Evolutionary conservation across 352 stramenopile species (phyloP).

Genomic region (Globisporangium paroecandrum): DNA sequence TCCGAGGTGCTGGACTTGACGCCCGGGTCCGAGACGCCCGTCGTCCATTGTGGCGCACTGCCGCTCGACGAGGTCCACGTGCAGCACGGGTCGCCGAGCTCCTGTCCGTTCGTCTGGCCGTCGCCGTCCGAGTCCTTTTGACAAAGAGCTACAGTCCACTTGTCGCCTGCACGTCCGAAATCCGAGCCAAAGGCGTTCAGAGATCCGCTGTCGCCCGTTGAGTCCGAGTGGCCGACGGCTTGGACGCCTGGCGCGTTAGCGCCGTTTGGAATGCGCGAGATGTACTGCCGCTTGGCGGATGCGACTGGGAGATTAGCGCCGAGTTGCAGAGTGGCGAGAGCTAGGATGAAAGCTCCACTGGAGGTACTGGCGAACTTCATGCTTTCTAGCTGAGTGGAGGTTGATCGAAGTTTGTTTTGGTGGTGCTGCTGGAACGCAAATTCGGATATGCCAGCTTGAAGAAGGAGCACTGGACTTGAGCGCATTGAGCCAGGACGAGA

Average conservation of each 20-base stretch:
- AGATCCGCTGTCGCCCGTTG: not conserved
- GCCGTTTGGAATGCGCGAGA: conserved; percentile 32
- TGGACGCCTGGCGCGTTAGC: conserved; percentile 27
- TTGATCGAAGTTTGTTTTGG: no score
- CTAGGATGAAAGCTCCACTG: no score
- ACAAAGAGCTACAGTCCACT: conserved; percentile 37
- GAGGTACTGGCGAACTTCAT: no score
- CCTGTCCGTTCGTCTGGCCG: conserved; percentile 51
- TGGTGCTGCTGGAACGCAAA: no score
- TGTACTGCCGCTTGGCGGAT: conserved; percentile 4
- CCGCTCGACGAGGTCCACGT: conserved; percentile 13
- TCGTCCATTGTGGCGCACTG: conserved; percentile 15
- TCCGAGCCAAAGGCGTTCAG: not conserved
- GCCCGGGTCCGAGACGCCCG: conserved; percentile 27
- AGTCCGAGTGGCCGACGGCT: conserved; percentile 31
- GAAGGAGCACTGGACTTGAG: no score
- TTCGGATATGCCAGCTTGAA: no score
- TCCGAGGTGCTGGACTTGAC: conserved; percentile 24
- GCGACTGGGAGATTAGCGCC: not conserved
- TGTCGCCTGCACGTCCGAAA: conserved; percentile 15
- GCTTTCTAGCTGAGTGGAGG: no score
- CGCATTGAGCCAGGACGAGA: no score
- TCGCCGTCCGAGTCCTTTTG: conserved; percentile 38
- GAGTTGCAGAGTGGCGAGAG: no score
- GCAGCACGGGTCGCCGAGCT: conserved; percentile 60